Evolutionary conservation across 2,329 filamentous ascomycete genomes (phyloP), one percentile per base, ranked within the genome.

Genomic region (Fusarium keratoplasticum): DNA sequence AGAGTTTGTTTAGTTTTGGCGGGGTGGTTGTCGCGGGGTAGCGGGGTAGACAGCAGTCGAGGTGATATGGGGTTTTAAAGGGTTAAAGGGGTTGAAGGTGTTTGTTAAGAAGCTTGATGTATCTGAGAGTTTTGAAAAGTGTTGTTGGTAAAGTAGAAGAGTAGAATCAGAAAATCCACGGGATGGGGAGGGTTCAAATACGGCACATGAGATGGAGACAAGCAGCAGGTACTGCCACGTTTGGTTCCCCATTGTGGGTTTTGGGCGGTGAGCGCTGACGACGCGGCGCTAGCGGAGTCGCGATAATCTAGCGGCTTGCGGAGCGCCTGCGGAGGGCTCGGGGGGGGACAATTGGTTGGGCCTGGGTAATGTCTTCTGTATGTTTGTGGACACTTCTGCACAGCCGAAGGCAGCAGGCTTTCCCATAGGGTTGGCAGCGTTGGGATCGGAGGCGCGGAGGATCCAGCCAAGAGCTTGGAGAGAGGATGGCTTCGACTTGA

Each of bases 11-110:
- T 66, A 58, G 35, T 69, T 59, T 73, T 70, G 69, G 75, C 68
- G 76, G 72, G 71, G 61, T 68, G 69, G 66, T 70, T 65, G 64
- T 70, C 67, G 77, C 66, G 77, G 76, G 77, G 75, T 77, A 73
- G 75, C 66, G 67, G 73, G 75, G 66, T 57, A 77, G 70, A 65
- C 52, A 73, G 58, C 63, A 72, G 38, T 77, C 65, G 61, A 29
- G 7, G 25, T 44, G 71, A 60, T 60, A 29, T 52, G 61, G 29
- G 38, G 60, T 52, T 72, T 58, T 27, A 52, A 29, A 63, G 67
- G 66, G 57, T 42, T 67, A 44, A 35, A 64, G 44, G 65, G 44
- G 58, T 55, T 66, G 31, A 58, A 20, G 59, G 47, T 42, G 31
- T 67, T 61, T 16, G 42, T 47, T 47, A 47, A 18, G 42, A 47